Base-by-base conservation (phyloP, 1,139 yeast species). In the Starmera stellimalicola region DNA sequence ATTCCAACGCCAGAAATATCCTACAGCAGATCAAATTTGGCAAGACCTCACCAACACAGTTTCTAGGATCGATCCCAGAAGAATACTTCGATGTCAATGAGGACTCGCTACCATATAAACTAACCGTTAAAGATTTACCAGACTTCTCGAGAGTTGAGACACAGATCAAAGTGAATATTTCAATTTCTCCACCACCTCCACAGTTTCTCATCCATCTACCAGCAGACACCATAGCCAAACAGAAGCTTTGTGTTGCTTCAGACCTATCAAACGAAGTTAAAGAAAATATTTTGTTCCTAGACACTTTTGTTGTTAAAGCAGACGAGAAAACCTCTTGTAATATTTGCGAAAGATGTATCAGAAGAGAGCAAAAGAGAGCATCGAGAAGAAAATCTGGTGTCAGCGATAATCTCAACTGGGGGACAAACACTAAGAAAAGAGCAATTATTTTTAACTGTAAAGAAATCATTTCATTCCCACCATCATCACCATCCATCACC, bases 281-380 rank as follows among this genome's bases (percentile, higher is more conserved):
- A 37, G 62, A 71, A 27, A 71, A 73, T 45, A 57, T 79, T 53
- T 59, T 81, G 29, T 74, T 63, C 44, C 57, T 80, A 54, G 88
- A 81, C 47, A 71, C 85, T 2, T 79, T 68, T 54, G 81, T 81
- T 8, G 56, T 80, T 42, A 77, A 84, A 24, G 45, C 55, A 2
- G 40, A 56, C 0, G 49, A 52, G 18, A 51, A 53, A 32, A 55
- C 63, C 33, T 73, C 81, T 7, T 82, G 94, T 45, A 75, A 74
- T 48, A 87, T 85, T 43, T 91, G 98, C 60, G 55, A 77, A 18
- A 73, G 93, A 48, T 91, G 98, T 63, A 77, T 87, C 48, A 80
- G 84, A 53, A 70, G 98, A 47, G 97, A 91, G 57, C 82, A 83
- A 51, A 84, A 88, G 58, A 71, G 98, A 46, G 97, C 97, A 1